phyloP scores from a whole-genome alignment of 805 yeast species.

The Phaffomyces thermotolerans region DNA sequence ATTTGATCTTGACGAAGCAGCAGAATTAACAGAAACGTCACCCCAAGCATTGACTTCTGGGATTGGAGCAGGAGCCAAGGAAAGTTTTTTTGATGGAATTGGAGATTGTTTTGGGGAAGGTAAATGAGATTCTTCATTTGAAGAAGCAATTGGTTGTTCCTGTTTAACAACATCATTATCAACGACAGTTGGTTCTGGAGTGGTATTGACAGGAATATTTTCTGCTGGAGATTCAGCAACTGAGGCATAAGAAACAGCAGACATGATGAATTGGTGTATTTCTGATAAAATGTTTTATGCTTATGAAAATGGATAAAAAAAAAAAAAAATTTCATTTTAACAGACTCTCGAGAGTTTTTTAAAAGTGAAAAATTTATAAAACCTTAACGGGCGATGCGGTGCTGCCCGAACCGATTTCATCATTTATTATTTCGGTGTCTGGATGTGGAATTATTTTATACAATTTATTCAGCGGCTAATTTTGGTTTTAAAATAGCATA shows the following conservation, averaged over 20 bases:
- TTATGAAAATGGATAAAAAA: not conserved
- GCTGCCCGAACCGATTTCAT: not conserved
- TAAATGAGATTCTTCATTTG: slow-evolving; percentile 12
- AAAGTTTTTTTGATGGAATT: slow-evolving; percentile 19
- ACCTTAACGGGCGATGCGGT: no score
- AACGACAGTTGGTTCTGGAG: slow-evolving; percentile 14
- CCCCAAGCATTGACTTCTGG: slow-evolving; percentile 63
- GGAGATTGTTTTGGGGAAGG: slow-evolving; percentile 25
- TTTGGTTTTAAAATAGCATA: no score
- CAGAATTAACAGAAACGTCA: slow-evolving; percentile 21
- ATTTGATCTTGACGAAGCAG: slow-evolving; percentile 21
- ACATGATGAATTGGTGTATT: not conserved
- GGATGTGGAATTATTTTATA: not conserved
- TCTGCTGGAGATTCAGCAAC: slow-evolving; percentile 11
- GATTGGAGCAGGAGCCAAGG: slow-evolving; percentile 57
- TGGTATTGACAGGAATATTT: slow-evolving; percentile 16
- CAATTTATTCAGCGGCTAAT: no score
- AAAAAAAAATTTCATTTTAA: not conserved
- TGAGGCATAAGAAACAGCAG: slow-evolving; percentile 24
- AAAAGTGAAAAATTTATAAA: not conserved
- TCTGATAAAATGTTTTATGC: not conserved
- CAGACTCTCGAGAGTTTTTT: no score
- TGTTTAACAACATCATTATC: not conserved
- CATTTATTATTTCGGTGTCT: not conserved
- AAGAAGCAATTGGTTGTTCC: not conserved